Percentiles rank a stretch among this genome's conserved stretches.
Conservation (phyloP, 768 basidiomycete species). For the Paxillus involutus region DNA sequence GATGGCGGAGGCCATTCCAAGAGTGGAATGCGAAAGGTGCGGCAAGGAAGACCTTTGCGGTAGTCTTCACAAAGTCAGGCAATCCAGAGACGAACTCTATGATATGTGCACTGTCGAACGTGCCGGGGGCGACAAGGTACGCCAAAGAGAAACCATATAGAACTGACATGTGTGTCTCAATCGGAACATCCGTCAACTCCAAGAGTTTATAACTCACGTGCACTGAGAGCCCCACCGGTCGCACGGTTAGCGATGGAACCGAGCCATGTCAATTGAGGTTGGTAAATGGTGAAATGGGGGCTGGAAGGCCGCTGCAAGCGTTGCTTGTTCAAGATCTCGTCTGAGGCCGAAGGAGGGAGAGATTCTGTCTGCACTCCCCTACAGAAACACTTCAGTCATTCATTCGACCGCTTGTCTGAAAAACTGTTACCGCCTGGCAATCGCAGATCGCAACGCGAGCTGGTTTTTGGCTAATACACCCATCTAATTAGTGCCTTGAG, state of each 20-base stretch:
- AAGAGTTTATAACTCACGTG: slow-evolving; percentile 48
- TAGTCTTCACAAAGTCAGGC: slow-evolving; percentile 75
- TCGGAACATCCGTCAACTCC: neutral
- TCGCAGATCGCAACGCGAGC: slow-evolving; percentile 24
- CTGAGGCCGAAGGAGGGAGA: slow-evolving; percentile 53
- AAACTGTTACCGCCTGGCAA: slow-evolving; percentile 42
- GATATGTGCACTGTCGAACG: slow-evolving; percentile 77
- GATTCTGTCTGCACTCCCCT: slow-evolving; percentile 68
- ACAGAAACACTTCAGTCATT: slow-evolving; percentile 1
- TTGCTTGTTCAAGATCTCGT: slow-evolving; percentile 80
- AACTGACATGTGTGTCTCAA: slow-evolving; percentile 42
- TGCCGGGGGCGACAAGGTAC: slow-evolving; percentile 80
- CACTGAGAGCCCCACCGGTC: slow-evolving; percentile 81
- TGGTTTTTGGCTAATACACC: slow-evolving; percentile 41
- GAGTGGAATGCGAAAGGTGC: slow-evolving; percentile 90
- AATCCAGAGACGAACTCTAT: slow-evolving; percentile 68
- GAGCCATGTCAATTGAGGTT: slow-evolving; percentile 90
- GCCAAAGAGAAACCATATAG: slow-evolving; percentile 87
- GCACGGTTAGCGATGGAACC: slow-evolving; percentile 83
- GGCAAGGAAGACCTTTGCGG: slow-evolving; percentile 77
- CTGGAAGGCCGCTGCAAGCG: slow-evolving; percentile 86
- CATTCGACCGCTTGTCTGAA: slow-evolving; percentile 4
- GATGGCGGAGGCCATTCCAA: slow-evolving; percentile 87
- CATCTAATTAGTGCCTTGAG: neutral
- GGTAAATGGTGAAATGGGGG: slow-evolving; percentile 97